Evolutionary conservation across 352 stramenopile species (phyloP).

Genomic region (Globisporangium solare): DNA sequence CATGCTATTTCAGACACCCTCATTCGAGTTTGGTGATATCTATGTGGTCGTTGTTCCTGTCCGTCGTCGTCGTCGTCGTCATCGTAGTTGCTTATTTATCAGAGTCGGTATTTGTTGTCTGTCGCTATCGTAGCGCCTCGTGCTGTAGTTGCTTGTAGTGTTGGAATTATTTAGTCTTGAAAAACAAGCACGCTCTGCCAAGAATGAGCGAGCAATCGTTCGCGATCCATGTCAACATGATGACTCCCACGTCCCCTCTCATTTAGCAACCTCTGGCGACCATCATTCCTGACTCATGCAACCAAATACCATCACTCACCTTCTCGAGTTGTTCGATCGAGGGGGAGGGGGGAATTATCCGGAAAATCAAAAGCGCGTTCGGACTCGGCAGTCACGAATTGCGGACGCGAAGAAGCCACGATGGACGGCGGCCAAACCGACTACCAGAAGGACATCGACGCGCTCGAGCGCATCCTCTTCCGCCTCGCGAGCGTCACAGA

Average conservation of each 20-base stretch:
- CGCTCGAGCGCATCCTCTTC: slow-evolving; percentile 75
- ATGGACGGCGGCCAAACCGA: slow-evolving; percentile 1
- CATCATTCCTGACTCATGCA: background rate
- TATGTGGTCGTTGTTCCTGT: background rate
- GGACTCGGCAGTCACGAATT: background rate
- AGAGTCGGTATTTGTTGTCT: background rate
- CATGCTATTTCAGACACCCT: background rate
- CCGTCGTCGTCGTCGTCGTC: background rate
- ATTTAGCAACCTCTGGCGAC: background rate
- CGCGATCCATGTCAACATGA: background rate
- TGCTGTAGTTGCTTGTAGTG: background rate
- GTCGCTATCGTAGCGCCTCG: background rate
- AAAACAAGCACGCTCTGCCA: background rate
- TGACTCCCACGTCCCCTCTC: background rate
- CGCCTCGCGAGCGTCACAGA: slow-evolving; percentile 66
- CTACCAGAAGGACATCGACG: slow-evolving; percentile 50
- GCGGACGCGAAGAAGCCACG: background rate
- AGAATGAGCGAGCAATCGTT: background rate
- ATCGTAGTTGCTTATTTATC: background rate
- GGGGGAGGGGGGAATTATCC: background rate
- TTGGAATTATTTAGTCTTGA: background rate
- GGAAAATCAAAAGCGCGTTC: background rate
- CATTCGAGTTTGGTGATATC: background rate
- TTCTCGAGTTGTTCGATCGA: background rate
- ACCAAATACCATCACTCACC: slow-evolving; percentile 1